Evolutionary conservation across 148 eudicot genomes (phyloP).

Genomic region (Beta vulgaris): DNA sequence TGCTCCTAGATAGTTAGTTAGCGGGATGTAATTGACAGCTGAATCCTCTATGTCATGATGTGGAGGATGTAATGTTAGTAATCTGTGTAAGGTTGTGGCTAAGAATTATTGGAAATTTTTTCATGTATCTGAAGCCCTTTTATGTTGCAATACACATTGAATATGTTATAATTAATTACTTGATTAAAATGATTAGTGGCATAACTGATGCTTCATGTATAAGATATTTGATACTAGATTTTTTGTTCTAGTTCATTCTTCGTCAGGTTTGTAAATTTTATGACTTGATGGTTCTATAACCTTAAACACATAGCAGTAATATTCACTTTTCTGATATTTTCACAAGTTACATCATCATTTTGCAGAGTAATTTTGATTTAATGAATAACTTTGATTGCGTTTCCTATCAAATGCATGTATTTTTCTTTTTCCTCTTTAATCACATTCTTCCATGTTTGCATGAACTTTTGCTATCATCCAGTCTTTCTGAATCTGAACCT

Average conservation of each 20-base stretch:
- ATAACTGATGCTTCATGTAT: not conserved
- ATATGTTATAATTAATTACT: not conserved
- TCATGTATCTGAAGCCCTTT: not conserved
- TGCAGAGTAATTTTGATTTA: not conserved
- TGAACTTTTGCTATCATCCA: not conserved
- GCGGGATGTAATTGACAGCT: not conserved
- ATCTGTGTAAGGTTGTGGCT: conserved; percentile 9
- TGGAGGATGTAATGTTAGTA: conserved; percentile 4
- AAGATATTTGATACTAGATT: not conserved
- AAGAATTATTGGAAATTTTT: not conserved
- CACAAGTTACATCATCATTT: no score
- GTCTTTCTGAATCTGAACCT: not conserved
- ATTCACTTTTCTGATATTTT: not conserved
- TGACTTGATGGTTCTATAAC: not conserved
- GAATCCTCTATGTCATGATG: not conserved
- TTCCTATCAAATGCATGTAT: not conserved
- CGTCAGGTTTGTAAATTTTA: not conserved
- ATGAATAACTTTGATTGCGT: not conserved
- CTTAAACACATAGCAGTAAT: not conserved
- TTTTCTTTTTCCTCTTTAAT: not conserved
- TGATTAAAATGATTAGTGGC: not conserved
- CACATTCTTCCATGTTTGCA: not conserved
- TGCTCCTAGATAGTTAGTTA: conserved; percentile 2
- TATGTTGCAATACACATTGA: not conserved
- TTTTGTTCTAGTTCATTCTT: not conserved